Conservation (phyloP, 106 monocot genomes). For the Acanthochlamys bracteata region DNA sequence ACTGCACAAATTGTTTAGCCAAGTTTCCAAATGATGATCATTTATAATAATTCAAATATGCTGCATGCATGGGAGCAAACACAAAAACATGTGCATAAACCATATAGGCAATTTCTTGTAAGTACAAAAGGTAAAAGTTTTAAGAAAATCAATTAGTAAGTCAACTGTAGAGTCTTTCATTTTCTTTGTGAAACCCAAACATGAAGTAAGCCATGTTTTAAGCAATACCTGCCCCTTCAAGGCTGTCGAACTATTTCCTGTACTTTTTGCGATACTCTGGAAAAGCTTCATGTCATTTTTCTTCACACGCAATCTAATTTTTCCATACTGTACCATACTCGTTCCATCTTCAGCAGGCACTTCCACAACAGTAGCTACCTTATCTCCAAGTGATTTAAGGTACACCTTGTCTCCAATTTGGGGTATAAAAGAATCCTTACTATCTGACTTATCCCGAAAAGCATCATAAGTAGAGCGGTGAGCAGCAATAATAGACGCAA, state of each 20-base stretch:
- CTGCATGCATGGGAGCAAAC: no score
- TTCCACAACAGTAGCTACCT: slow-evolving; percentile 52
- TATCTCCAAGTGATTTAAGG: slow-evolving; percentile 61
- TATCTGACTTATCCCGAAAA: slow-evolving; percentile 5
- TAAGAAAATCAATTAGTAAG: no score
- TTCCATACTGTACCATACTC: slow-evolving; percentile 62
- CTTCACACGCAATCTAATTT: slow-evolving; percentile 62
- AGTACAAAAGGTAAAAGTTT: no score
- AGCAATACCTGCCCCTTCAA: slow-evolving; percentile 23
- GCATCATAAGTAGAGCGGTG: slow-evolving; percentile 21
- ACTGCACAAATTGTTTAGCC: no score
- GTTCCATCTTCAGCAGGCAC: slow-evolving; percentile 36
- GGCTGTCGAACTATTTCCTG: not conserved
- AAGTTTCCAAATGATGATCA: no score
- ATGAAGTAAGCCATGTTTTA: no score
- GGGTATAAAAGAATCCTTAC: slow-evolving; percentile 22
- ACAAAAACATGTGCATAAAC: no score
- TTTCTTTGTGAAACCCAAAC: no score
- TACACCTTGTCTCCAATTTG: slow-evolving; percentile 67
- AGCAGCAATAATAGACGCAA: slow-evolving; percentile 49
- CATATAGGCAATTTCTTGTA: no score
- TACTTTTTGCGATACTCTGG: slow-evolving; percentile 15
- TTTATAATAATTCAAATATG: no score
- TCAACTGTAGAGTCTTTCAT: no score
- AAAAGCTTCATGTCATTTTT: slow-evolving; percentile 35